Percentiles rank a stretch among this genome's conserved stretches.
Conservation (phyloP, 1,284 basidiomycete genomes). For the Sanghuangporus sanghuang region DNA sequence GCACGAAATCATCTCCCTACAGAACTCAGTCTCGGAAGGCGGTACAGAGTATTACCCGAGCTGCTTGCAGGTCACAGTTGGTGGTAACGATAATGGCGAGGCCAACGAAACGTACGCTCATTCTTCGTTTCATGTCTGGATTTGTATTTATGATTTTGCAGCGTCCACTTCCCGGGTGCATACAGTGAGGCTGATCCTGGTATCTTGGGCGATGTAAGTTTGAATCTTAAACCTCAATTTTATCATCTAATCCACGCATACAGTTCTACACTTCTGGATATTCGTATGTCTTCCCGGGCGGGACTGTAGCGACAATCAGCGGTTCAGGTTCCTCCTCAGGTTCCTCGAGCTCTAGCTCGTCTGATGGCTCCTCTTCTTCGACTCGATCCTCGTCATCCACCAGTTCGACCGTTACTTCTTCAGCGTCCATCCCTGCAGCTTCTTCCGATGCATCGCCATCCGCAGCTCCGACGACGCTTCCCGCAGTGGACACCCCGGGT, state of each 20-base stretch:
- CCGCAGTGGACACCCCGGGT: background rate
- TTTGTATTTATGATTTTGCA: background rate
- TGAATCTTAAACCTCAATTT: background rate
- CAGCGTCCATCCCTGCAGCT: background rate
- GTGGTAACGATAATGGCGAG: slow-evolving; percentile 42
- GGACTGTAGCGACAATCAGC: background rate
- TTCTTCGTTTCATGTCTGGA: too few species aligned
- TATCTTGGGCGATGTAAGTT: slow-evolving; percentile 31
- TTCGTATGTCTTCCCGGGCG: slow-evolving; percentile 13
- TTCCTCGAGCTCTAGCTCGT: background rate
- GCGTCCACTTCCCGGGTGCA: slow-evolving; percentile 57
- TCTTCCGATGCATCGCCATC: background rate
- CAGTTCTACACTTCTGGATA: slow-evolving; percentile 11
- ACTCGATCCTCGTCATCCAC: background rate
- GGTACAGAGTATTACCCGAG: slow-evolving; percentile 73
- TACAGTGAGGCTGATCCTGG: slow-evolving; percentile 60
- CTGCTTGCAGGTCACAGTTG: slow-evolving; percentile 56
- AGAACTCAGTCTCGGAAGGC: slow-evolving; percentile 42
- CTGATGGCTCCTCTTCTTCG: background rate
- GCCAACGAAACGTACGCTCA: slow-evolving; percentile 36
- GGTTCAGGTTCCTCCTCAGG: background rate
- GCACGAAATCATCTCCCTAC: slow-evolving; percentile 69
- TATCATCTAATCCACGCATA: background rate
- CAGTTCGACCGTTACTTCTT: background rate
- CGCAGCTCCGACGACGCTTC: background rate